These are phyloP conservation scores for Aspergillus sp. DNA, from an alignment of 2,329 filamentous ascomycete species.

Conservation along the genomic window DNA sequence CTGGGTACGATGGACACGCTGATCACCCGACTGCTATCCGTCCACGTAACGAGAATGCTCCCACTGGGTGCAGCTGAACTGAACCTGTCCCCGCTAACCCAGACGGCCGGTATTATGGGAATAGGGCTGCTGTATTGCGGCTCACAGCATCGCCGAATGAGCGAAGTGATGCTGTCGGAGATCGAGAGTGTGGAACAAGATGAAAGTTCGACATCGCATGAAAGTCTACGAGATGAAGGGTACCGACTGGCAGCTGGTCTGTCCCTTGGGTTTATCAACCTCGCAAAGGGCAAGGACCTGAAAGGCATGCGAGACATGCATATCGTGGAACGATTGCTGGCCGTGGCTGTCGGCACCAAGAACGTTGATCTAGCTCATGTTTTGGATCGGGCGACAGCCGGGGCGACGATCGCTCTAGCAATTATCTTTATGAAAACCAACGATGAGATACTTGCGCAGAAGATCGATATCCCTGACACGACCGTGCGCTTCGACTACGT, in stretches of 20 bases:
- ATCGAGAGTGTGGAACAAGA: constrained; percentile 85
- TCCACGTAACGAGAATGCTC: constrained; percentile 93
- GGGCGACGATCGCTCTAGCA: constrained; percentile 84
- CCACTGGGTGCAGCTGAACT: constrained; percentile 89
- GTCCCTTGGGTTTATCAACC: constrained; percentile 87
- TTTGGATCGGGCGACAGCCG: constrained; percentile 86
- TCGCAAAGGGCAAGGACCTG: constrained; percentile 84
- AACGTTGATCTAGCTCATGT: constrained; percentile 90
- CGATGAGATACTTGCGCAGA: constrained; percentile 78
- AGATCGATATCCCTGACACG: constrained; percentile 90
- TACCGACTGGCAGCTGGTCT: constrained; percentile 94
- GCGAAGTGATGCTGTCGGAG: constrained; percentile 96
- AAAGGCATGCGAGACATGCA: constrained; percentile 91
- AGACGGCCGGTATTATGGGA: constrained; percentile 95
- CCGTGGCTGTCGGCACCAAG: constrained; percentile 82
- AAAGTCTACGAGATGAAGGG: constrained; percentile 86
- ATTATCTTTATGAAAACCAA: constrained; percentile 98
- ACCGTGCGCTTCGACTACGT: constrained; percentile 92
- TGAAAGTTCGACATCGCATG: constrained; percentile 65
- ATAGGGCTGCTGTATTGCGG: constrained; percentile 92
- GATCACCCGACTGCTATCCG: constrained; percentile 87
- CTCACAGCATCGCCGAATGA: constrained; percentile 97
- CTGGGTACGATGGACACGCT: constrained; percentile 96
- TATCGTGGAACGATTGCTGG: constrained; percentile 81
- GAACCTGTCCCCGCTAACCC: constrained; percentile 86